phyloP scores from a whole-genome alignment of 345 rosid species.

The Salix koriyanagi region DNA sequence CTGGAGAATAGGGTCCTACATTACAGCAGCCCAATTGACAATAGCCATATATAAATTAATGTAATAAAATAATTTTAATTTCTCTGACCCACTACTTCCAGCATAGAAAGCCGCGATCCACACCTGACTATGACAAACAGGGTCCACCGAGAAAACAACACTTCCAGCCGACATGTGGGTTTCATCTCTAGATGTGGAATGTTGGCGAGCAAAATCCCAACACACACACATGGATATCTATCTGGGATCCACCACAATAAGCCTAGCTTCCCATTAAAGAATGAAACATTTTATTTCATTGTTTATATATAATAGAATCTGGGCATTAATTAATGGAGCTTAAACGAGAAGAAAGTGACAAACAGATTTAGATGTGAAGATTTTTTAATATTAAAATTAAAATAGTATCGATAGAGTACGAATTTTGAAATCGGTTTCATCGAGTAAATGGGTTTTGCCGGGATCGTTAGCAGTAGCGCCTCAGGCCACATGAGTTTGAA shows the following conservation, averaged over 20 bases:
- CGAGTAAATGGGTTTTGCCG: not conserved
- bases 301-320: not conserved
- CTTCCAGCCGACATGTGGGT: not conserved
- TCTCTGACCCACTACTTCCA: constrained; percentile 6
- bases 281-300: not conserved
- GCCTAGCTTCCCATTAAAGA: not conserved
- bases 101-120: not conserved
- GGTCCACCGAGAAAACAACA: constrained; percentile 5
- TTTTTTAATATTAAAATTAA: not conserved
- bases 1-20: not conserved
- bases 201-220: not conserved
- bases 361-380: not conserved
- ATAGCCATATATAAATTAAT: not conserved
- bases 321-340: not conserved
- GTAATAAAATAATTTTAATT: not conserved
- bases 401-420: not conserved
- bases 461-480: too few relatives aligned
- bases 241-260: not conserved
- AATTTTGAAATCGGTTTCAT: not conserved
- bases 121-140: not conserved
- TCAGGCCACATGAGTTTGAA: not conserved
- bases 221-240: not conserved
- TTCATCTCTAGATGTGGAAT: not conserved
- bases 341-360: not conserved
- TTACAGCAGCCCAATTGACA: not conserved